These are phyloP conservation scores for Linnemannia exigua DNA, from an alignment of 192 early-diverging fungal genomes.

Conservation along the genomic window DNA sequence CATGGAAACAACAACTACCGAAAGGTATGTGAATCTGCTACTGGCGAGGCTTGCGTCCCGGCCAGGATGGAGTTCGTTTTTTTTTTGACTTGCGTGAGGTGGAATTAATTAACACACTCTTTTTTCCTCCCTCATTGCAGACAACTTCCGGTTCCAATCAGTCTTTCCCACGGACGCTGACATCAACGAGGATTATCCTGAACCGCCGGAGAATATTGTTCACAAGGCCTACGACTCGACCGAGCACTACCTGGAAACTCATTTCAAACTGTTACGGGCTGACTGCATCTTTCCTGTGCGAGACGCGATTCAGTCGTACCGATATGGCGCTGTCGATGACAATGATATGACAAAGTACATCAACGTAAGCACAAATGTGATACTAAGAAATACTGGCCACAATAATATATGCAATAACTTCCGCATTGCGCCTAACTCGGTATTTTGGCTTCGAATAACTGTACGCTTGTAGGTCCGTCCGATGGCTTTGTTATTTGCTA, in stretches of 20 bases:
- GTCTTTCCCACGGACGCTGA: conserved; percentile 27
- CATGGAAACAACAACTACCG: conserved; percentile 28
- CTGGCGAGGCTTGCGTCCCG: not conserved
- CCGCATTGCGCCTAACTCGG: not conserved
- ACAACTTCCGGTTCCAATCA: conserved; percentile 42
- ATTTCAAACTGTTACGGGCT: conserved; percentile 65
- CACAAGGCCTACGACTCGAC: conserved; percentile 58
- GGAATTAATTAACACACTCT: not conserved
- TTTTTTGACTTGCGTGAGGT: not conserved
- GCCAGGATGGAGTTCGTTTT: not conserved
- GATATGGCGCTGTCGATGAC: conserved; percentile 26
- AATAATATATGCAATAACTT: not conserved
- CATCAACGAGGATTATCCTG: conserved; percentile 47
- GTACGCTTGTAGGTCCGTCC: conserved; percentile 56
- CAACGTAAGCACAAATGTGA: conserved; percentile 18
- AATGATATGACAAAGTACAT: conserved; percentile 42
- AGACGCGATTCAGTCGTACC: conserved; percentile 56
- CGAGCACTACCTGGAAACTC: conserved; percentile 66
- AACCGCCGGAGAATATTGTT: conserved; percentile 62
- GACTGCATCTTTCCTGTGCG: conserved; percentile 67
- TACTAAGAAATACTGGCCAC: not conserved
- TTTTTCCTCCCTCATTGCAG: not conserved
- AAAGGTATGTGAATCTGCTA: conserved; percentile 12
- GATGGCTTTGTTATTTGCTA: conserved; percentile 59
- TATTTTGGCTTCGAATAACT: not conserved